Evolutionary conservation across 345 rosid genomes (phyloP).

Genomic region (Sisymbrium altissimum): DNA sequence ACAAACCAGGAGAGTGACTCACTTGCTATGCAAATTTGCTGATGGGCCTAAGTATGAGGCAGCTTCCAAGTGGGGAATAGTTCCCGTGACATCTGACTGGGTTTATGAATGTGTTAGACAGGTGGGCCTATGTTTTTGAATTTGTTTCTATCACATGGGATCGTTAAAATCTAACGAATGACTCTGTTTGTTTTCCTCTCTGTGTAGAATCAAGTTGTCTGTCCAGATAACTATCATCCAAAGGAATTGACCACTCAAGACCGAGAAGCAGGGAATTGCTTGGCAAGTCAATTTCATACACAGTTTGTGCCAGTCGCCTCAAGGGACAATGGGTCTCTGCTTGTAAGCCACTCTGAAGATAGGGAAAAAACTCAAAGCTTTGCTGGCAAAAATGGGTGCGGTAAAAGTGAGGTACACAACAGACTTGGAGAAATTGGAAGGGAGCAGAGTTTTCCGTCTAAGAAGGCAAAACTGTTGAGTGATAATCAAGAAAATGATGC

Average conservation of each 20-base stretch:
- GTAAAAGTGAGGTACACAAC: slow-evolving; percentile 28
- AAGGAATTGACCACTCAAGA: slow-evolving; percentile 72
- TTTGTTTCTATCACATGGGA: slow-evolving; percentile 5
- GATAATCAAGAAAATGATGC: slow-evolving; percentile 35
- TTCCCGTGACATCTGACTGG: slow-evolving; percentile 71
- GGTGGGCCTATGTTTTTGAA: slow-evolving; percentile 44
- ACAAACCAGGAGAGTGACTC: slow-evolving; percentile 75
- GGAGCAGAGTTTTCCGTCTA: slow-evolving; percentile 35
- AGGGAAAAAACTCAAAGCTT: slow-evolving; percentile 29
- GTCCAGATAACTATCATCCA: slow-evolving; percentile 60
- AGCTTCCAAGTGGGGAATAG: slow-evolving; percentile 74
- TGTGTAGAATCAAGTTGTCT: slow-evolving; percentile 67
- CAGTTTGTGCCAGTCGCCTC: slow-evolving; percentile 49
- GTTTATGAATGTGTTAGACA: slow-evolving; percentile 78
- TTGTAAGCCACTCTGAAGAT: slow-evolving; percentile 48
- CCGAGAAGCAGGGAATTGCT: slow-evolving; percentile 55
- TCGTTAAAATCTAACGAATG: neutral
- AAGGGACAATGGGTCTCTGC: slow-evolving; percentile 49
- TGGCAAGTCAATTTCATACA: slow-evolving; percentile 68
- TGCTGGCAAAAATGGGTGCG: slow-evolving; percentile 21
- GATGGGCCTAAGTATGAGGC: slow-evolving; percentile 74
- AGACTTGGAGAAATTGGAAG: slow-evolving; percentile 35
- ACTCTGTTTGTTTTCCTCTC: neutral
- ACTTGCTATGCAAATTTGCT: slow-evolving; percentile 73
- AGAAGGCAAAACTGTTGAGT: slow-evolving; percentile 53